Evolutionary conservation across 164 flowering plant genomes (phyloP).

Genomic region (Santalum album): DNA sequence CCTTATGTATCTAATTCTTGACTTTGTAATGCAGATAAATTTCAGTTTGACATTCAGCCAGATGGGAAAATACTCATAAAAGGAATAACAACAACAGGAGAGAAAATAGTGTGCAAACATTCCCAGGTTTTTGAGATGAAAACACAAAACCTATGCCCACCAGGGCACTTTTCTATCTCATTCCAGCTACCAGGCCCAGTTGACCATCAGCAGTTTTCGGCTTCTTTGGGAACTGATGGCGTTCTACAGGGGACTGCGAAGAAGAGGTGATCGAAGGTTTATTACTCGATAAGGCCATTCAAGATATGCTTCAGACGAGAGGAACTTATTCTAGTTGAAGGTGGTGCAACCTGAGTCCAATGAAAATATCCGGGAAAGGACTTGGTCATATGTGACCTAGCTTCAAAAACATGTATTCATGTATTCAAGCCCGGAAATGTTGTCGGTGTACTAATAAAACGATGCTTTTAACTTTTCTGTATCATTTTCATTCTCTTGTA

Average conservation of each 20-base stretch:
- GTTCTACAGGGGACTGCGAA: conserved; percentile 12
- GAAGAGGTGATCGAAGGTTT: neutral
- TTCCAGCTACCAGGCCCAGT: conserved; percentile 20
- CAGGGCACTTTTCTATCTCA: conserved; percentile 17
- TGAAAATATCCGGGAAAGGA: no score
- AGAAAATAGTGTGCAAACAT: conserved; percentile 10
- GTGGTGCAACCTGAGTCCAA: no score
- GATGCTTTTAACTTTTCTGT: no score
- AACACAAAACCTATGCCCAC: conserved; percentile 16
- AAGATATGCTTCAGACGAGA: no score
- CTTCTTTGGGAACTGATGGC: conserved; percentile 12
- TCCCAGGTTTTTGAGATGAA: conserved; percentile 14
- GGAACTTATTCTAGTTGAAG: no score
- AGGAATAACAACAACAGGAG: conserved; percentile 19
- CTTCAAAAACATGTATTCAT: no score
- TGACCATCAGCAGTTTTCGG: neutral
- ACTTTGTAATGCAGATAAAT: conserved; percentile 10
- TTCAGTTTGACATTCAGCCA: conserved; percentile 3
- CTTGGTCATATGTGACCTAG: no score
- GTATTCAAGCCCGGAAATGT: no score
- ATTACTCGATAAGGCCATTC: no score
- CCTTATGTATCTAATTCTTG: neutral
- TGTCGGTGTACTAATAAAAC: no score
- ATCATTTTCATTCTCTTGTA: no score
- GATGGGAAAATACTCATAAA: conserved; percentile 12